phyloP scores from a whole-genome alignment of 805 yeast genomes.

The Sugiyamaella qingdaonensis region DNA sequence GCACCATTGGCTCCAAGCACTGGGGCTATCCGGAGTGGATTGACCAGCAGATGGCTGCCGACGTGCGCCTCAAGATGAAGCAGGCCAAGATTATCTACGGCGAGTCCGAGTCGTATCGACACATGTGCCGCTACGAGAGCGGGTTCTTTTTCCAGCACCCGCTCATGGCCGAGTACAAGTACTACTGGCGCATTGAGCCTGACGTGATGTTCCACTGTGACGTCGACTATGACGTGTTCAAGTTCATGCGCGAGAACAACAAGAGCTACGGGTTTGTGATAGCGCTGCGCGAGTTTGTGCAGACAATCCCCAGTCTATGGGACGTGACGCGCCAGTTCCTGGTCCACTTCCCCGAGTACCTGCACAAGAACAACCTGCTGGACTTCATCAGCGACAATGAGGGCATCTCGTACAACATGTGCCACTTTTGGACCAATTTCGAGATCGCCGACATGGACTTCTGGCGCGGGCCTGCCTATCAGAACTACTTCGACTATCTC shows the following conservation, averaged over 20 bases:
- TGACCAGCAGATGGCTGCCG: constrained; percentile 62
- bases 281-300: constrained; percentile 67
- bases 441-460: constrained; percentile 72
- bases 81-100: constrained; percentile 56
- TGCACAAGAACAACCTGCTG: constrained; percentile 59
- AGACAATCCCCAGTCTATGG: constrained; percentile 77
- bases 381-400: constrained; percentile 67
- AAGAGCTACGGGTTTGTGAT: constrained; percentile 76
- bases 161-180: constrained; percentile 68
- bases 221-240: constrained; percentile 70
- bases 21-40: constrained; percentile 88
- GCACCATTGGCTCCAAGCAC: constrained; percentile 67
- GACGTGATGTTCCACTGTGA: constrained; percentile 78
- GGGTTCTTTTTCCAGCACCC: constrained; percentile 86
- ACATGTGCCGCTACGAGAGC: constrained; percentile 89
- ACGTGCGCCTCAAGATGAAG: constrained; percentile 50
- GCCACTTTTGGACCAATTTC: constrained; percentile 91
- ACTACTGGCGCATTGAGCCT: constrained; percentile 96
- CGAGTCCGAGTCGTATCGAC: constrained; percentile 67
- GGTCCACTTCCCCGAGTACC: constrained; percentile 52
- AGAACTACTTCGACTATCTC: constrained; percentile 63
- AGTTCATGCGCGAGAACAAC: constrained; percentile 72
- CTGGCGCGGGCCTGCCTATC: constrained; percentile 71
- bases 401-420: constrained; percentile 68
- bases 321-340: constrained; percentile 60